Evolutionary conservation across 495 filamentous ascomycete genomes (phyloP).

Genomic region (Hypoxylon intermedium): DNA sequence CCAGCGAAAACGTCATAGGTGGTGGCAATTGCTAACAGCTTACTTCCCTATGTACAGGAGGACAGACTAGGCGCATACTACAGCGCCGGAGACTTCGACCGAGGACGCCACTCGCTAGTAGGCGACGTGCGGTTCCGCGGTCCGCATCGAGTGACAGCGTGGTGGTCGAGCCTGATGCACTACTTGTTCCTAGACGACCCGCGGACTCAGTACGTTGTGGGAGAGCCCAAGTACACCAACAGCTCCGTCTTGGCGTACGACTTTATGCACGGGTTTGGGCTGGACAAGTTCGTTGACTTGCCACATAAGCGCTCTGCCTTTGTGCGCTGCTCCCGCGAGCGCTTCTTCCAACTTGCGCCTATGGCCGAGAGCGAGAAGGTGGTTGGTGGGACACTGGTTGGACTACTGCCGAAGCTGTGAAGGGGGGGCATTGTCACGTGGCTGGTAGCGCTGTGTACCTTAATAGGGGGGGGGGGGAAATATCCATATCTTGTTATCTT

Average conservation of each 20-base stretch:
- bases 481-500: not conserved
- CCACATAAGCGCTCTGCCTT: constrained; percentile 72
- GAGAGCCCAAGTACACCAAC: constrained; percentile 69
- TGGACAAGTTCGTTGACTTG: constrained; percentile 71
- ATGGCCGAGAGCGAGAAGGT: constrained; percentile 59
- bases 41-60: constrained; percentile 53
- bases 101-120: constrained; percentile 72
- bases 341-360: constrained; percentile 72
- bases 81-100: constrained; percentile 67
- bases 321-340: constrained; percentile 65
- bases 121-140: constrained; percentile 69
- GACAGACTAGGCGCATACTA: constrained; percentile 72
- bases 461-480: too few relatives aligned
- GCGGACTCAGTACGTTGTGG: constrained; percentile 66
- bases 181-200: constrained; percentile 75
- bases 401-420: constrained; percentile 56
- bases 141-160: constrained; percentile 69
- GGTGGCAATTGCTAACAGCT: not conserved
- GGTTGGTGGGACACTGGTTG: constrained; percentile 54
- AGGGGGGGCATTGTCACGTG: constrained; percentile 2
- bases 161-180: constrained; percentile 74
- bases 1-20: not conserved
- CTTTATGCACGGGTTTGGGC: constrained; percentile 67
- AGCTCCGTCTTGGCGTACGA: constrained; percentile 69
- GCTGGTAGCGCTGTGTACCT: not conserved